Evolutionary conservation across 495 filamentous ascomycete genomes (phyloP), one percentile per base, ranked within the genome.

Genomic region (Evernia prunastri): DNA sequence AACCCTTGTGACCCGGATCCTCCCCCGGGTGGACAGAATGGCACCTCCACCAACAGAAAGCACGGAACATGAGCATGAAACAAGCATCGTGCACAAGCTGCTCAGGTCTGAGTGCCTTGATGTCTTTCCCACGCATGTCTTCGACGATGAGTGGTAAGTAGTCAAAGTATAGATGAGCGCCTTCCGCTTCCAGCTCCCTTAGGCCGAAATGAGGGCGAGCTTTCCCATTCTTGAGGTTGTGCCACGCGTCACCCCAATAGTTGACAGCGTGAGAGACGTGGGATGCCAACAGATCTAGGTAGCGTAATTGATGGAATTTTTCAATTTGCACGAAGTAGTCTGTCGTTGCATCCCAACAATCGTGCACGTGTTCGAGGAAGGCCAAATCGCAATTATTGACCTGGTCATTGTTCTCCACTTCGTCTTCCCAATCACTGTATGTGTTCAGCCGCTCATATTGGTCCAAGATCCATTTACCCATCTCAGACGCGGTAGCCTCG

Each of bases 11-110:
- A 8, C 13, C 27, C 18, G 2, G 49, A 53, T 61, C 59, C 10
- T 64, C 35, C 31, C 65, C 64, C 25, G 49, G 45, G 29, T 56
- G 47, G n/a, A 68, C 43, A 27, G 49, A 63, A 56, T 69, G 66
- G 47, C 66, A 68, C 29, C 66, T 57, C 66, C 66, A 65, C 67
- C 67, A 69, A 58, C 67, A 68, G 25, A 69, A 69, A 2, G 35
- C 67, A 29, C 66, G 31, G 54, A 68, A 67, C 33, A 67, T 47
- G 25, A 68, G 39, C 29, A 35, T 64, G 64, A 67, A 49, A 47
- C 66, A 68, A 27, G 64, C 66, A 20, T 67, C 64, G n/a, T 57
- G 51, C 25, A 67, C 43, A n/a, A 67, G 6, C 43, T 68, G 45
- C 23, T 54, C 35, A 2, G 47, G 29, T 27, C 43, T n/a, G n/a